Base-by-base conservation (phyloP, 1,284 basidiomycete genomes). In the Trametes versicolor region DNA sequence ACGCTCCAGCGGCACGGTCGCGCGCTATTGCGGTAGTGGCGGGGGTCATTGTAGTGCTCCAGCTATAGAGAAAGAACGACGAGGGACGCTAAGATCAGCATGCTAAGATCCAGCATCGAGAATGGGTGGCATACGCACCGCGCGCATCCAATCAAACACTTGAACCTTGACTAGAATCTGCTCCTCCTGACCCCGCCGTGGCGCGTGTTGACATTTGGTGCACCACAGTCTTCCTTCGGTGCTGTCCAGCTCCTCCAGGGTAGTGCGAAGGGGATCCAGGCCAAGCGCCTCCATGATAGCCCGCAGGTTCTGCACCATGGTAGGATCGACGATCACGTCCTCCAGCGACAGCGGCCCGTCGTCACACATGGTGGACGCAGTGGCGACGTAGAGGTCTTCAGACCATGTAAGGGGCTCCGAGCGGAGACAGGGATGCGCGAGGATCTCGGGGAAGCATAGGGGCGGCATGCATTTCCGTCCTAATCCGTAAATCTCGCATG, bases 101-200 rank as follows among this genome's bases (percentile, higher is more conserved):
- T 29, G 2, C 4, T 29, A 1, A 17, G 7, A 17, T 27, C 25
- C 1, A 17, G 12, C 4, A 29, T n/a, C 12, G 21, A 25, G n/a
- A 37, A 6, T 10, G 17, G 27, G 9, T 17, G 48, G 25, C 4
- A 34, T 5, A 53, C 51, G 23, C 21, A 53, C 51, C 32, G 51
- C 51, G 23, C 51, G 51, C 36, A 39, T 17, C 51, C 51, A 53
- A 36, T 53, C 51, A 10, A 53, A 53, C 51, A 36, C 51, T 23
- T 53, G 36, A n/a, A 49, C 50, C 32, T 36, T 2, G n/a, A 19
- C 8, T 13, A 23, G 21, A n/a, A 21, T n/a, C 10, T 25, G 8
- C 29, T 32, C 4, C 29, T 32, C 29, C 29, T 32, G 29, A 32
- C 19, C 50, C 2, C 3, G 12, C 9, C 13, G 4, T 9, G 51